Conservation (phyloP, 306 rosid species). For the Sindora glabra region DNA sequence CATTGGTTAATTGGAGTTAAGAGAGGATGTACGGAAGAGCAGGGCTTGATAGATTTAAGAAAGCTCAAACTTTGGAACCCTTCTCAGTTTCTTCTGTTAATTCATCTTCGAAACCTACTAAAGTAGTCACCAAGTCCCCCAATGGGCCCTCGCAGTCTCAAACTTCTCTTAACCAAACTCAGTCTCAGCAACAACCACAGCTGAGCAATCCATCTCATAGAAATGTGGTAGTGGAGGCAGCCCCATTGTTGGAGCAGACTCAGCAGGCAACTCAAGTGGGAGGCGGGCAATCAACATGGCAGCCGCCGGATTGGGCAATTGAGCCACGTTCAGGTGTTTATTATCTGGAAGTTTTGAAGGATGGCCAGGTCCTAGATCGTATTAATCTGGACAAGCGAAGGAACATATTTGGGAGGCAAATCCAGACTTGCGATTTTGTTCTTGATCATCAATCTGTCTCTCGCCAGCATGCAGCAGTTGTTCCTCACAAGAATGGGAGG, state of each 20-base stretch:
- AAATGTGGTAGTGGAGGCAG: conserved; percentile 43
- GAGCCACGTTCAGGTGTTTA: conserved; percentile 88
- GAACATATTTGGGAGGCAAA: conserved; percentile 79
- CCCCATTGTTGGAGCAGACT: conserved; percentile 55
- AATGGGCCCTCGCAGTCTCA: conserved; percentile 27
- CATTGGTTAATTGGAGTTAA: neutral
- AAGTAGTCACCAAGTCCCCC: conserved; percentile 30
- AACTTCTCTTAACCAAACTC: conserved; percentile 19
- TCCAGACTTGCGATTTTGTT: conserved; percentile 73
- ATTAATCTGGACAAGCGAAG: conserved; percentile 67
- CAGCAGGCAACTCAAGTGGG: conserved; percentile 71
- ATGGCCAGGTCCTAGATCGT: conserved; percentile 67
- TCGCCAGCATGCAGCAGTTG: conserved; percentile 92
- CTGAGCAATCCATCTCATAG: conserved; percentile 35
- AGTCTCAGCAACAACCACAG: conserved; percentile 27
- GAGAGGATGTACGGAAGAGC: conserved; percentile 83
- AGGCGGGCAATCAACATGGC: conserved; percentile 88
- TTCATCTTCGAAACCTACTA: conserved; percentile 38
- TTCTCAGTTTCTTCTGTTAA: conserved; percentile 51
- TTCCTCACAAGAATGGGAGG: conserved; percentile 99
- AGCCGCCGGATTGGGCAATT: conserved; percentile 97
- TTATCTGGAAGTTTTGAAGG: conserved; percentile 81
- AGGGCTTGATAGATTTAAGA: conserved; percentile 89
- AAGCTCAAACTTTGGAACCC: conserved; percentile 88
- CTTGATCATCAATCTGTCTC: conserved; percentile 98